phyloP scores from a whole-genome alignment of 345 rosid genomes.

The Citrus australasica region DNA sequence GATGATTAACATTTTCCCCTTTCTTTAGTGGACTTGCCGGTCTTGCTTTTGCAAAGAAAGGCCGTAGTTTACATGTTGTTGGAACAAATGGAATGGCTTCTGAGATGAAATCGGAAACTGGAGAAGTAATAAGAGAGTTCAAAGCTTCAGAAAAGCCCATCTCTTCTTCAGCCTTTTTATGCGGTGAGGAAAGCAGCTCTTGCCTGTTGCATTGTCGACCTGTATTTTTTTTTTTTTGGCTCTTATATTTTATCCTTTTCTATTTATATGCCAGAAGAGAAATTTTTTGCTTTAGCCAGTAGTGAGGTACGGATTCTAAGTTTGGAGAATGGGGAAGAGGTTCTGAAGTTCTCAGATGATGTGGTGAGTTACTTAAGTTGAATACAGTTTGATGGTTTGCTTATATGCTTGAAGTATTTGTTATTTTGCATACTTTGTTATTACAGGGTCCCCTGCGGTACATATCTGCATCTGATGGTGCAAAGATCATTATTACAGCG shows the following conservation, averaged over 20 bases:
- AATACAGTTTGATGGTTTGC: background rate
- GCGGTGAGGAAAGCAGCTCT: slow-evolving; percentile 24
- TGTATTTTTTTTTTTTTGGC: background rate
- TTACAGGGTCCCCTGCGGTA: slow-evolving; percentile 33
- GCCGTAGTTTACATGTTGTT: slow-evolving; percentile 25
- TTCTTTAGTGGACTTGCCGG: slow-evolving; percentile 35
- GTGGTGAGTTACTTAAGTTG: slow-evolving; percentile 23
- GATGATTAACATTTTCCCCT: background rate
- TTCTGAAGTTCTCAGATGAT: slow-evolving; percentile 33
- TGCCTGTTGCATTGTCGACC: background rate
- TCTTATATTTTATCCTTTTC: slow-evolving; percentile 7
- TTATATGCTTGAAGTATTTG: slow-evolving; percentile 6
- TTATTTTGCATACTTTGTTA: slow-evolving; percentile 1
- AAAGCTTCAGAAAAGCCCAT: slow-evolving; percentile 34
- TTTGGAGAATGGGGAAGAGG: slow-evolving; percentile 40
- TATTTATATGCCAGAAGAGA: slow-evolving; percentile 27
- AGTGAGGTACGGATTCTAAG: slow-evolving; percentile 20
- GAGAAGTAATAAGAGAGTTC: slow-evolving; percentile 29
- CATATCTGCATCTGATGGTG: slow-evolving; percentile 38
- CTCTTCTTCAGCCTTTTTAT: slow-evolving; percentile 31
- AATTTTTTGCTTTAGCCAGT: slow-evolving; percentile 28
- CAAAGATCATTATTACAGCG: slow-evolving; percentile 32
- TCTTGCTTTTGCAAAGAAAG: slow-evolving; percentile 37
- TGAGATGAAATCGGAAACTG: slow-evolving; percentile 34
- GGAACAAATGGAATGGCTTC: slow-evolving; percentile 33